phyloP scores from a whole-genome alignment of 352 stramenopile genomes.

The Elongisporangium senticosum region DNA sequence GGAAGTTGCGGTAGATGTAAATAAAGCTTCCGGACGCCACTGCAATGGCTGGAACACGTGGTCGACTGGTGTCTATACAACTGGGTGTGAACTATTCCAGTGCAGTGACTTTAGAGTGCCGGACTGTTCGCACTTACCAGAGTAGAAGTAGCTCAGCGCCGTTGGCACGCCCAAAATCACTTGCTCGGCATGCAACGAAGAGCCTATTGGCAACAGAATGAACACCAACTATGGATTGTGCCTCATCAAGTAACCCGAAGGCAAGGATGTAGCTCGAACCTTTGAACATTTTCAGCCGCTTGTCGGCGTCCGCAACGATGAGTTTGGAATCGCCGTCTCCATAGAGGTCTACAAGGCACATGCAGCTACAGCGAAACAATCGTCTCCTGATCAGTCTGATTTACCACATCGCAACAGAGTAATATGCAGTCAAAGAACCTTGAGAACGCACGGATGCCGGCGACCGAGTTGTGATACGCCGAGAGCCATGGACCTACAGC shows the following conservation, averaged over 20 bases:
- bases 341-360: conserved; percentile 78
- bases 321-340: conserved; percentile 81
- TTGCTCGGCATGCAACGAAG: conserved; percentile 73
- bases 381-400: conserved; percentile 7
- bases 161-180: conserved; percentile 72
- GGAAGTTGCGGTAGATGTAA: conserved; percentile 91
- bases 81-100: neutral
- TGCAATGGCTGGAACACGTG: conserved; percentile 76
- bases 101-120: neutral
- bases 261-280: conserved; percentile 14
- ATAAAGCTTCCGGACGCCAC: conserved; percentile 83
- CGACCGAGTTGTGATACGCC: conserved; percentile 88
- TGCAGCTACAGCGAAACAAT: conserved; percentile 28
- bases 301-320: conserved; percentile 71
- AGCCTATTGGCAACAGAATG: conserved; percentile 19
- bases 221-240: neutral
- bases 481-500: conserved; percentile 70
- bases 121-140: conserved; percentile 16
- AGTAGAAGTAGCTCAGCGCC: conserved; percentile 75
- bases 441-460: conserved; percentile 77
- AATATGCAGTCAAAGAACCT: conserved; percentile 11
- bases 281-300: conserved; percentile 87
- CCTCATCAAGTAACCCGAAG: neutral
- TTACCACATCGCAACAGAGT: neutral
- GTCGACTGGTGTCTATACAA: conserved; percentile 43